Conservation (phyloP, 345 rosid species). For the Acer saccharum region DNA sequence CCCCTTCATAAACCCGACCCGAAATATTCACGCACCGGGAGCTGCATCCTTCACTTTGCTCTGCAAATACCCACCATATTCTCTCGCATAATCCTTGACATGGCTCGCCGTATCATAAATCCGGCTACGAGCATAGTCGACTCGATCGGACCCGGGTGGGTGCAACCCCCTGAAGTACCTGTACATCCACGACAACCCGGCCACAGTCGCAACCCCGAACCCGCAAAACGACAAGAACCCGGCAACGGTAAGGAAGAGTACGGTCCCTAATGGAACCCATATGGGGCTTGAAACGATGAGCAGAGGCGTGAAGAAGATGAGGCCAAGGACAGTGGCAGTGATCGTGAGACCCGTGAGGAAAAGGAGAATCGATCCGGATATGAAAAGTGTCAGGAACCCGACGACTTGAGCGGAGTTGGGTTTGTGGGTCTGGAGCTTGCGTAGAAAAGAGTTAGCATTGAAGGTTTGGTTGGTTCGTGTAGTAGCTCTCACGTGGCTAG, state of each 20-base stretch:
- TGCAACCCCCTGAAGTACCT: slow-evolving; percentile 65
- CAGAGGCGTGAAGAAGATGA: slow-evolving; percentile 62
- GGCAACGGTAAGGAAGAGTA: slow-evolving; percentile 38
- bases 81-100: slow-evolving; percentile 80
- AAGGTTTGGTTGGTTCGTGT: slow-evolving; percentile 23
- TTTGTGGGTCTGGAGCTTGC: slow-evolving; percentile 45
- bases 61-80: slow-evolving; percentile 80
- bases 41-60: slow-evolving; percentile 90
- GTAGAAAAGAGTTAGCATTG: slow-evolving; percentile 39
- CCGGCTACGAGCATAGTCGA: slow-evolving; percentile 70
- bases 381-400: slow-evolving; percentile 54
- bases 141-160: slow-evolving; percentile 68
- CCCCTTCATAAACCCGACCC: not conserved
- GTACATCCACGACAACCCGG: slow-evolving; percentile 64
- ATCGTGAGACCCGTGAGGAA: slow-evolving; percentile 64
- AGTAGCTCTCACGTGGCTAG: slow-evolving; percentile 25
- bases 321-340: slow-evolving; percentile 43
- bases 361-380: slow-evolving; percentile 67
- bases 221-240: slow-evolving; percentile 58
- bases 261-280: slow-evolving; percentile 58
- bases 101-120: slow-evolving; percentile 80
- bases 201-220: slow-evolving; percentile 42
- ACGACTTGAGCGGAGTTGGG: slow-evolving; percentile 62
- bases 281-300: slow-evolving; percentile 70
- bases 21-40: slow-evolving; percentile 69